Base-by-base conservation (phyloP, 164 flowering plant genomes). In the Aristolochia californica region DNA sequence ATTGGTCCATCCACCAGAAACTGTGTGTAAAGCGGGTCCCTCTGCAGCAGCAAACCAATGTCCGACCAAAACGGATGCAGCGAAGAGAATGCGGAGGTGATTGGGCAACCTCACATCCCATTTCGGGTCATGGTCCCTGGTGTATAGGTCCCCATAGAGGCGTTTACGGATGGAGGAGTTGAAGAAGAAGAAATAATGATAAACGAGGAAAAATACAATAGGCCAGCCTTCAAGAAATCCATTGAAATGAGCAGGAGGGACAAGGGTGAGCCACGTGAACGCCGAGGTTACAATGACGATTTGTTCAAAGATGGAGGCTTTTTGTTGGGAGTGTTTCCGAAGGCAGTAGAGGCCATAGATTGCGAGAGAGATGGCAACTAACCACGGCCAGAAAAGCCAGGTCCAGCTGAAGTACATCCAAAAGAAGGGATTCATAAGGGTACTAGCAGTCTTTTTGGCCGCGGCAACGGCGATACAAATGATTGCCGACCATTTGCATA, bases 321-420 rank as follows among this genome's bases (percentile, higher is more conserved):
- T 75, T 0, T 84, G 83, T 2, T 23, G 34, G 1, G 56, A 62
- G 62, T 85, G 83, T 71, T 75, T 86, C 0, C 62, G 63, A 4
- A 79, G 53, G 66, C 88, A 75, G 66, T 79, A 80, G 16, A 75
- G 5, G 9, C 91, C 94, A 23, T 83, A 85, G 45, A 67, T 27
- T 10, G 76, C 96, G 50, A 89, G 51, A 5, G 70, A 61, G 24
- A 78, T 20, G 45, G 95, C 95, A 1, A 79, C 60, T 17, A 72
- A 55, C 91, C 94, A 93, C 0, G 94, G 98, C 98, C 98, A 93
- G 66, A 82, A 85, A 60, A 88, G 20, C 96, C 96, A 91, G 13
- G 82, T 81, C 95, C 91, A 84, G 69, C 95, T 88, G 57, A 91
- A 91, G 67, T 86, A 88, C 90, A 82, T 78, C 97, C 89, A 93